A percentile compares a stretch with the other conserved stretches of the same genome.
Conservation (phyloP, 495 filamentous ascomycete genomes). For the Talaromyces trachyspermus region DNA sequence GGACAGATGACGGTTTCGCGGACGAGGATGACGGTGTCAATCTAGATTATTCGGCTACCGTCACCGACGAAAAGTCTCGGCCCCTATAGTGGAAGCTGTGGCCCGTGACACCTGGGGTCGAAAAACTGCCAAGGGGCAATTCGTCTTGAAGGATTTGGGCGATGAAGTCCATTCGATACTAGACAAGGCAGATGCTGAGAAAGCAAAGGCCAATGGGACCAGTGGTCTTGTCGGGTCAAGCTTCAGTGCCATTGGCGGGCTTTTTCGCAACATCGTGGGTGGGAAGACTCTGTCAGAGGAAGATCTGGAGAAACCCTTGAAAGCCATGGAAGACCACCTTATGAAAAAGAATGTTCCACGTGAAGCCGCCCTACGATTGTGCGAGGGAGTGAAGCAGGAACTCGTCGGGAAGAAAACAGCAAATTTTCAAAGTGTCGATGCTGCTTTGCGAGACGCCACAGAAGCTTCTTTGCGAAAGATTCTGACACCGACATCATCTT, state of each 20-base stretch:
- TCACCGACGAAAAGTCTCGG: constrained; percentile 43
- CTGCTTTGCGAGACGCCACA: constrained; percentile 74
- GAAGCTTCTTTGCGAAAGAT: constrained; percentile 88
- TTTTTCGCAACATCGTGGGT: constrained; percentile 90
- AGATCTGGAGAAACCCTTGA: constrained; percentile 84
- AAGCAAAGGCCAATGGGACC: constrained; percentile 39
- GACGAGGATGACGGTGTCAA: constrained; percentile 76
- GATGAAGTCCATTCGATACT: constrained; percentile 91
- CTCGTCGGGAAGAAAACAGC: constrained; percentile 86
- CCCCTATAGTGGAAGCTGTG: constrained; percentile 61
- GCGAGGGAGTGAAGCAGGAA: constrained; percentile 83
- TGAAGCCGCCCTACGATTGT: constrained; percentile 86
- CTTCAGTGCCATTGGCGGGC: constrained; percentile 69
- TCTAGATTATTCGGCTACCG: constrained; percentile 76
- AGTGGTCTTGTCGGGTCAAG: constrained; percentile 68
- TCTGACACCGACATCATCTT: constrained; percentile 86
- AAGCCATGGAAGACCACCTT: constrained; percentile 92
- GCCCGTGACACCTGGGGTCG: constrained; percentile 75
- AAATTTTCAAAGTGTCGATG: constrained; percentile 86
- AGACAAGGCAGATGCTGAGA: constrained; percentile 57
- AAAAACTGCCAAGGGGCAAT: constrained; percentile 79
- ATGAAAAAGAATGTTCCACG: constrained; percentile 93
- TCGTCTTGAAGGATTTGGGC: constrained; percentile 86
- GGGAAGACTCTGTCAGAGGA: constrained; percentile 83
- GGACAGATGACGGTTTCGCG: constrained; percentile 83